Percentiles rank a stretch among this genome's conserved stretches.
These are phyloP conservation scores for Diatrype stigma DNA, from an alignment of 2,329 filamentous ascomycete species.

Conservation along the genomic window DNA sequence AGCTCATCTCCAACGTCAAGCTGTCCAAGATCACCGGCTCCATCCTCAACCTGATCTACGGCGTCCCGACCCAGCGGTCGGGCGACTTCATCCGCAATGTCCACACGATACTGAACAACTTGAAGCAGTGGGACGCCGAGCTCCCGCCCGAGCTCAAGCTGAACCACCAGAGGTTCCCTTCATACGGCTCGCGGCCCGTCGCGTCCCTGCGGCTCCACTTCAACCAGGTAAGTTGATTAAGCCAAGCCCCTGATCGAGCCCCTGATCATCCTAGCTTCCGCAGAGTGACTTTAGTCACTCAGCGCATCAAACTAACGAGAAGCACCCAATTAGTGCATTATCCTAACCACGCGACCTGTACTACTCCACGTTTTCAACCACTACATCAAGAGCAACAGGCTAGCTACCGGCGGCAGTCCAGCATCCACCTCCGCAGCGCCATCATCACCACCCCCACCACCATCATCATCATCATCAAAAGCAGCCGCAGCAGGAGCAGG, in stretches of 20 bases:
- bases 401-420: too few species aligned
- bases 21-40: slow-evolving; percentile 24
- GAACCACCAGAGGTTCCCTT: slow-evolving; percentile 12
- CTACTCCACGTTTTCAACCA: slow-evolving; percentile 15
- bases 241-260: too few species aligned
- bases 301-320: slow-evolving; percentile 1
- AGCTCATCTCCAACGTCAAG: slow-evolving; percentile 26
- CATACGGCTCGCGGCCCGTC: slow-evolving; percentile 13
- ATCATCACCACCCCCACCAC: too few species aligned
- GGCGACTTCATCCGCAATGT: slow-evolving; percentile 12
- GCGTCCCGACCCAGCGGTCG: slow-evolving; percentile 1
- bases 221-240: slow-evolving; percentile 12
- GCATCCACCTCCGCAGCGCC: too few species aligned
- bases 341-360: slow-evolving; percentile 15
- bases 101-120: slow-evolving; percentile 28
- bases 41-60: slow-evolving; percentile 13
- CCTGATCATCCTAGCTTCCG: not conserved
- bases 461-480: too few species aligned
- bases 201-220: slow-evolving; percentile 15
- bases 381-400: slow-evolving; percentile 3
- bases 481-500: not conserved
- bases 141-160: slow-evolving; percentile 29
- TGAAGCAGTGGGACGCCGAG: slow-evolving; percentile 33
- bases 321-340: slow-evolving; percentile 7
- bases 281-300: too few species aligned